A percentile compares a stretch with the other conserved stretches of the same genome.
phyloP scores from a whole-genome alignment of 2,329 filamentous ascomycete genomes.

The Trichoderma cornu-damae region DNA sequence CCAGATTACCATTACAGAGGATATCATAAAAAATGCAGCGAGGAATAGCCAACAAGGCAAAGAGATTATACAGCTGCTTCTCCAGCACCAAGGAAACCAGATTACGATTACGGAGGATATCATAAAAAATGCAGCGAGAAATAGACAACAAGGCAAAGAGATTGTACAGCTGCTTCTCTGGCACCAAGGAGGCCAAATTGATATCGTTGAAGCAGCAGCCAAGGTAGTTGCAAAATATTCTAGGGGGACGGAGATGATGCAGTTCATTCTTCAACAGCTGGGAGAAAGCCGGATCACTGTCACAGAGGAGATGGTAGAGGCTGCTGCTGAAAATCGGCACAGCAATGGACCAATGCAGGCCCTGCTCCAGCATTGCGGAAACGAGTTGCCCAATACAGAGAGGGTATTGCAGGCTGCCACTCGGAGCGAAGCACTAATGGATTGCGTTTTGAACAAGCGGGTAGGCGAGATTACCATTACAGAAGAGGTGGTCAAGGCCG shows the following conservation, averaged over 20 bases:
- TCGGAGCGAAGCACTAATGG: too few species aligned
- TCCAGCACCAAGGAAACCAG: conserved; percentile 11
- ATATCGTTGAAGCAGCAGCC: background rate
- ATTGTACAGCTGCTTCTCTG: background rate
- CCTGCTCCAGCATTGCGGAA: too few species aligned
- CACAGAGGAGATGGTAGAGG: conserved; percentile 12
- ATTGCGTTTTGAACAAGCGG: too few species aligned
- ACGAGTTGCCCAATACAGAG: too few species aligned
- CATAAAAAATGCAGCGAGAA: conserved; percentile 6
- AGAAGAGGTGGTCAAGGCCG: conserved; percentile 17
- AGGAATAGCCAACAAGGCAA: conserved; percentile 8
- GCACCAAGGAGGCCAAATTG: too few species aligned
- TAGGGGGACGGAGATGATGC: background rate
- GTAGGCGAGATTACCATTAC: too few species aligned
- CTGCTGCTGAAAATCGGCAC: conserved; percentile 15
- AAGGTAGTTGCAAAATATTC: background rate
- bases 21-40: conserved; percentile 12
- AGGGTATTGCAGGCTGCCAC: too few species aligned
- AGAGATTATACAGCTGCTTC: conserved; percentile 15
- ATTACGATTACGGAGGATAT: conserved; percentile 14
- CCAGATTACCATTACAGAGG: conserved; percentile 16
- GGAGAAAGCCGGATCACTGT: conserved; percentile 18
- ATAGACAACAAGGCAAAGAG: background rate
- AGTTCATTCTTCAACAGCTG: conserved; percentile 13
- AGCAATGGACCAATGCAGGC: too few species aligned